Evolutionary conservation across 768 basidiomycete genomes (phyloP), one percentile per base, ranked within the genome.

Genomic region (Arthromyces matolae): DNA sequence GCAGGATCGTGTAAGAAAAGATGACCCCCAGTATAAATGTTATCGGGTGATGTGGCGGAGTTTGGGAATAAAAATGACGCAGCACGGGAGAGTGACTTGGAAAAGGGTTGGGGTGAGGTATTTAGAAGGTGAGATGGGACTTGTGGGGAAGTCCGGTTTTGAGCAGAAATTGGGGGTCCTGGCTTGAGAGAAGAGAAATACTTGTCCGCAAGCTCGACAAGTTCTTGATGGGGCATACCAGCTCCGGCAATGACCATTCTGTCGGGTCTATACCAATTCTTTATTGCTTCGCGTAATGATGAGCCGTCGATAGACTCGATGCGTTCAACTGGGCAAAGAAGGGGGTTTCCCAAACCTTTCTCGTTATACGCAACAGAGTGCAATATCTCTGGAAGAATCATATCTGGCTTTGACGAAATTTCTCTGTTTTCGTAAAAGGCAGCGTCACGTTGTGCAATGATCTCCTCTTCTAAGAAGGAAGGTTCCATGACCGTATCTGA

Each of bases 241-340:
- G 91, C 87, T 9, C 92, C 94, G 5, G 95, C 93, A 47, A 98
- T 77, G 32, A 98, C 94, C 81, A 99, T 96, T 45, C 90, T 73
- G 61, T 97, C 95, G 0, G 96, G 95, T 41, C 81, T 73, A 64
- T 92, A 97, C 93, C 93, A 96, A 32, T 84, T 79, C 45, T 71
- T 69, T 72, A 88, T 82, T 51, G 75, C 86, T 5, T 73, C 68
- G 40, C 78, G 74, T 48, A 98, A 73, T 19, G 79, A 68, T 34
- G 74, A 64, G 23, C 74, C 72, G 51, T 86, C 81, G 42, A 97
- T 81, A 39, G 67, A 53, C 42, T 81, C 71, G 60, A 96, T 79
- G 33, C 88, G 81, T 18, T 94, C 86, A 51, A 89, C 86, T 0
- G 91, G 90, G 62, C 94, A 96, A 5, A 97, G 70, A 20, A 95